These are phyloP conservation scores for Solanum verrucosum DNA, from an alignment of 257 asterid species.

Conservation along the genomic window DNA sequence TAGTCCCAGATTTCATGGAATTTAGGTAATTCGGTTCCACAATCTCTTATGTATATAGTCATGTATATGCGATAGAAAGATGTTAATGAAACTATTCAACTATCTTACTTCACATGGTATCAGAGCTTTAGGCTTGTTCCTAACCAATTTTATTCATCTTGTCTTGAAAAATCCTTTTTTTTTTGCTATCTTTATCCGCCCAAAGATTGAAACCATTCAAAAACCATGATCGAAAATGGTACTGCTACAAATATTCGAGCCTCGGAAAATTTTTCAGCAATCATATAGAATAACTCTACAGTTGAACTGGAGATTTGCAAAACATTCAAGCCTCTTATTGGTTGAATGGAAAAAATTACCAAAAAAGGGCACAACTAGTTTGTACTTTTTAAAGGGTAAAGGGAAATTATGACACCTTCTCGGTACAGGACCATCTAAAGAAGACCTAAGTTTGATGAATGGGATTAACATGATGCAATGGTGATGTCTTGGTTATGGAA, in stretches of 20 bases:
- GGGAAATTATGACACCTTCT: background rate
- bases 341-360: background rate
- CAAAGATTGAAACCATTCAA: background rate
- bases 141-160: background rate
- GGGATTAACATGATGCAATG: background rate
- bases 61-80: background rate
- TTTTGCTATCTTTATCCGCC: background rate
- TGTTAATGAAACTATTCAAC: background rate
- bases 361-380: background rate
- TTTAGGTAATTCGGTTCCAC: background rate
- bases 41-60: background rate
- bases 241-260: background rate
- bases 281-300: background rate
- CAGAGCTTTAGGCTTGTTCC: background rate
- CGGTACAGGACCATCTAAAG: background rate
- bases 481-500: background rate
- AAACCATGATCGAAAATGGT: background rate
- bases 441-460: background rate
- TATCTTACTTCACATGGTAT: background rate
- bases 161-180: background rate
- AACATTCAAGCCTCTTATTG: background rate
- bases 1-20: background rate
- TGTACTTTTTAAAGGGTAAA: background rate
- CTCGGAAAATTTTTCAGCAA: background rate
- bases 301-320: background rate